Base-by-base conservation (phyloP, 768 basidiomycete species). In the Cantharellus anzutake region DNA sequence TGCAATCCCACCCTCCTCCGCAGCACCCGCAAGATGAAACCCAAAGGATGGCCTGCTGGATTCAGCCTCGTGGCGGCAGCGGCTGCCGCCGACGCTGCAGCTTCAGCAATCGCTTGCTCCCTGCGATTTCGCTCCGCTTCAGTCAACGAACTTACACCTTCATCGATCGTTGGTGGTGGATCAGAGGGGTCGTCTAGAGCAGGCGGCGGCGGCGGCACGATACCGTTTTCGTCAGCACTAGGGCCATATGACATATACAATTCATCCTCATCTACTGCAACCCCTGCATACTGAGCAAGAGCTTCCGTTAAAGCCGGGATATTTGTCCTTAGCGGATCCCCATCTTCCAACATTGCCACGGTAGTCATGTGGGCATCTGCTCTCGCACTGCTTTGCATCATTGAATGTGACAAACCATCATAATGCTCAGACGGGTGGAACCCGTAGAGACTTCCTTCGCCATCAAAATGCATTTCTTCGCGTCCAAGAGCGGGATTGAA, bases 91-190 rank as follows among this genome's bases (percentile, higher is more conserved):
- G 20, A 29, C 20, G 20, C 52, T 7, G 52, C 52, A 7, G 52
- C 52, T 37, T 55, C 52, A 37, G 7, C 52, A 11, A 55, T 55
- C 11, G 52, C 52, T 37, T 37, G 11, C 35, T 55, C 56, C 56
- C 34, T 39, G 5, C 58, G 52, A 11, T 57, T 37, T n/a, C 20
- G 52, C 38, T 59, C 14, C 5, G 16, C 29, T 37, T 29, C 7
- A 1, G 58, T 58, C 11, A 62, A 4, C 2, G 61, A 35, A 1
- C 16, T 2, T 37, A 63, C 55, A 3, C 61, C n/a, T 20, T 62
- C 87, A 69, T 91, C 85, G 65, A 91, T 91, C 3, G 84, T 86
- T 7, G 88, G 88, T 3, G 88, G 88, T 29, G 87, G 88, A 68
- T 91, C 88, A 2, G 81, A 82, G 29, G 88, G 88, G 69, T 91